Conservation (phyloP, 2,329 filamentous ascomycete species). For the Fusarium subtropicale region DNA sequence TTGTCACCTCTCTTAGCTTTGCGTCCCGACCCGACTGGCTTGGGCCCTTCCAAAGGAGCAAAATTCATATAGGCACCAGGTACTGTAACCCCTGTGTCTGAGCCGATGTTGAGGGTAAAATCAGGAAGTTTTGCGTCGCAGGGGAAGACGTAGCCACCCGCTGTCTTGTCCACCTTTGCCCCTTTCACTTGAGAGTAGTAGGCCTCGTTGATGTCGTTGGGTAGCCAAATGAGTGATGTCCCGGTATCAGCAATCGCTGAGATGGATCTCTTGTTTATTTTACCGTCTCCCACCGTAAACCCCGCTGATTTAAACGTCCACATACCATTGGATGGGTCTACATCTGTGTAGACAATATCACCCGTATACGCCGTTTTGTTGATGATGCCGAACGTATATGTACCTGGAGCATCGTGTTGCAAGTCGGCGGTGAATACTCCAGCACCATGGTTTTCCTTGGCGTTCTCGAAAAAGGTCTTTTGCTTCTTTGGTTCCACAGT, state of each 20-base stretch:
- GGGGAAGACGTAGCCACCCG: constrained; percentile 61
- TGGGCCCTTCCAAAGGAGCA: constrained; percentile 51
- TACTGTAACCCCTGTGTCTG: constrained; percentile 65
- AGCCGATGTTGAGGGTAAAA: constrained; percentile 62
- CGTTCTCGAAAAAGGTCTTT: constrained; percentile 58
- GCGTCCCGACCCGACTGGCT: not conserved
- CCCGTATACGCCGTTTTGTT: constrained; percentile 73
- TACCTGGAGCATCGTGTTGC: constrained; percentile 64
- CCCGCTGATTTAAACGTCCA: constrained; percentile 66
- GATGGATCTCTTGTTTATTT: constrained; percentile 47
- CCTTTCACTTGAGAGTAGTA: constrained; percentile 62
- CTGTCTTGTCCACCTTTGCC: constrained; percentile 54
- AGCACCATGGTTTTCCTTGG: constrained; percentile 30
- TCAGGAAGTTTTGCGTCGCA: constrained; percentile 60
- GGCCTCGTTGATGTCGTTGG: constrained; percentile 60
- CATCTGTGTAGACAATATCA: constrained; percentile 68
- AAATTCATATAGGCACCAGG: constrained; percentile 67
- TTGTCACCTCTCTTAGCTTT: not conserved
- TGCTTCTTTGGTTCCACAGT: constrained; percentile 56
- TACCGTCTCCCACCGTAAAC: constrained; percentile 27
- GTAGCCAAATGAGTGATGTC: constrained; percentile 73
- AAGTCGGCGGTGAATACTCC: constrained; percentile 76
- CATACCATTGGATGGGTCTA: constrained; percentile 71
- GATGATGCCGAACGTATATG: constrained; percentile 80
- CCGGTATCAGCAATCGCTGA: constrained; percentile 68